These are phyloP conservation scores for Pythium brachiatum DNA, from an alignment of 352 stramenopile species.

Conservation along the genomic window DNA sequence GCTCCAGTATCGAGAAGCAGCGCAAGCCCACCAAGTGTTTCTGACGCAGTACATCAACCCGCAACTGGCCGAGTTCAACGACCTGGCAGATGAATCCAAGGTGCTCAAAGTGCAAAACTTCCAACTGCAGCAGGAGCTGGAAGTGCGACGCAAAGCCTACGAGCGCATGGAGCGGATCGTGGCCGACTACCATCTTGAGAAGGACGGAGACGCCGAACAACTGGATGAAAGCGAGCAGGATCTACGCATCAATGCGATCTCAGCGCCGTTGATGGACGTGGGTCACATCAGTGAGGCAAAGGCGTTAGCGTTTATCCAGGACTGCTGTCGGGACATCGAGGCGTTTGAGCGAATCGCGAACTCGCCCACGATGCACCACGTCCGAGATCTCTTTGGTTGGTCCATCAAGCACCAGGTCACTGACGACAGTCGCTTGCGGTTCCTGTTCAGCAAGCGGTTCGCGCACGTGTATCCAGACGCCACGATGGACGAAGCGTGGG, in stretches of 20 bases:
- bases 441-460: conserved; percentile 37
- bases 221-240: conserved; percentile 25
- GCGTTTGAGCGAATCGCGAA: conserved; percentile 22
- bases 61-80: conserved; percentile 29
- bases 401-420: conserved; percentile 32
- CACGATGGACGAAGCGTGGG: conserved; percentile 30
- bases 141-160: conserved; percentile 33
- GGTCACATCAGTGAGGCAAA: conserved; percentile 28
- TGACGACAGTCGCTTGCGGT: conserved; percentile 30
- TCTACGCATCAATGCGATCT: conserved; percentile 17
- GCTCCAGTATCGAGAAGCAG: conserved; percentile 29
- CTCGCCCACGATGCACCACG: conserved; percentile 8
- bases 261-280: conserved; percentile 5
- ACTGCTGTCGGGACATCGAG: conserved; percentile 29
- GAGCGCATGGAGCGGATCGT: conserved; percentile 44
- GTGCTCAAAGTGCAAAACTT: conserved; percentile 39
- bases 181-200: conserved; percentile 40
- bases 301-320: conserved; percentile 31
- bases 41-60: conserved; percentile 21
- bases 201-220: conserved; percentile 17
- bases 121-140: conserved; percentile 35
- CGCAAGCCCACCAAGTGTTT: conserved; percentile 19
- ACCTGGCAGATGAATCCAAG: conserved; percentile 36
- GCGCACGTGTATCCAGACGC: conserved; percentile 27
- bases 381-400: conserved; percentile 37